These are phyloP conservation scores for Ulvella scutata DNA, from an alignment of 139 green algal species.

Conservation along the genomic window DNA sequence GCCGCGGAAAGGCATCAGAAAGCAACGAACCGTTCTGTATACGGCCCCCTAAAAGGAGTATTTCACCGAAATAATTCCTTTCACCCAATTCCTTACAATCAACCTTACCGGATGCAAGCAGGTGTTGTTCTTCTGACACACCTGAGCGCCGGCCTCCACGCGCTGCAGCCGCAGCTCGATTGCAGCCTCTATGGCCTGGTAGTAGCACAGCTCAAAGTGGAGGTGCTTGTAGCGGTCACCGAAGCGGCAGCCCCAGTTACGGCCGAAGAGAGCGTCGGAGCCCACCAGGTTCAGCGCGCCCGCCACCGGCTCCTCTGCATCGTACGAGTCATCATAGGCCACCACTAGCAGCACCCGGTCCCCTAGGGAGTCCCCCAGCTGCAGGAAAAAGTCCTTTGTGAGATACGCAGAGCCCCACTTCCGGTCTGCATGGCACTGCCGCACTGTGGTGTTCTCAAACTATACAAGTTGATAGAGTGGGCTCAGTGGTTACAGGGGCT, in stretches of 20 bases:
- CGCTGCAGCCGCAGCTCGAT: conserved; percentile 44
- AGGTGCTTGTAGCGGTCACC: conserved; percentile 40
- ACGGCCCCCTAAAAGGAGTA: no score
- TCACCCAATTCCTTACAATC: no score
- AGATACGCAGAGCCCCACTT: conserved; percentile 81
- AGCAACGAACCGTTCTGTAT: no score
- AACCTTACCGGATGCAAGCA: no score
- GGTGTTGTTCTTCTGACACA: no score
- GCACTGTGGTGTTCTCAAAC: no score
- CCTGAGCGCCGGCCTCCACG: conserved; percentile 70
- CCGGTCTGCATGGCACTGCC: conserved; percentile 15
- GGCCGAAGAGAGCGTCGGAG: conserved; percentile 61
- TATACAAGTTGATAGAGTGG: conserved; percentile 17
- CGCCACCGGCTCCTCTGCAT: conserved; percentile 33
- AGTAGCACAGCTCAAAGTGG: conserved; percentile 93
- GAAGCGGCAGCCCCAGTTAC: conserved; percentile 73
- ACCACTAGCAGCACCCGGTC: conserved; percentile 67
- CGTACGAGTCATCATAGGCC: conserved; percentile 30
- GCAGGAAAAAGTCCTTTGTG: conserved; percentile 72
- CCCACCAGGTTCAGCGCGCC: conserved; percentile 81
- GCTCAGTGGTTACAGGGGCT: no score
- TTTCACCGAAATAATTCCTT: no score
- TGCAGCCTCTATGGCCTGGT: conserved; percentile 61
- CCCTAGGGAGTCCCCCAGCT: conserved; percentile 42
- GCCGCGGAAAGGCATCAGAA: no score